A percentile compares a stretch with the other conserved stretches of the same genome.
phyloP scores from a whole-genome alignment of 1,139 yeast genomes.

The Geotrichum citri-aurantii region DNA sequence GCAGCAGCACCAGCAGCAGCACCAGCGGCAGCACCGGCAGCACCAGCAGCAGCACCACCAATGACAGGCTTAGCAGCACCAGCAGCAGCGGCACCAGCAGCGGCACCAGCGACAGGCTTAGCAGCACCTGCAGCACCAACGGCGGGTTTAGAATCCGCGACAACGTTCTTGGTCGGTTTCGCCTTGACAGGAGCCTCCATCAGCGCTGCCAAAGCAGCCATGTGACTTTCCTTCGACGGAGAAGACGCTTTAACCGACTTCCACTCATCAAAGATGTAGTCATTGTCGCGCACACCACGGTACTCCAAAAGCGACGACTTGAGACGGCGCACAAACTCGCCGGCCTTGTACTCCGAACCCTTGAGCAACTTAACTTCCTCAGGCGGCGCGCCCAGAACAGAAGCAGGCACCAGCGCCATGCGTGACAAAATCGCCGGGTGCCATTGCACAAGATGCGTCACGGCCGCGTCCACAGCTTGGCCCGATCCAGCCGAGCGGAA shows the following conservation, averaged over 20 bases:
- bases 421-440: conserved; percentile 74
- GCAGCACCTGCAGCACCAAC: conserved; percentile 10
- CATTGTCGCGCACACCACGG: conserved; percentile 20
- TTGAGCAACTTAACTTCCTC: conserved; percentile 27
- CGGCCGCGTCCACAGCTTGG: conserved; percentile 40
- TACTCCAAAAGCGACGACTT: conserved; percentile 24
- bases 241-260: conserved; percentile 10
- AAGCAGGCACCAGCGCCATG: conserved; percentile 48
- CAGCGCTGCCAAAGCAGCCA: background rate
- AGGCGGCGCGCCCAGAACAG: conserved; percentile 21
- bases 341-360: conserved; percentile 24
- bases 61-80: conserved; percentile 10
- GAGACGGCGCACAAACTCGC: conserved; percentile 27
- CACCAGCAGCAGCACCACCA: conserved; percentile 8
- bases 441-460: conserved; percentile 83
- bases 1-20: conserved; percentile 16
- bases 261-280: conserved; percentile 22
- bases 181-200: background rate
- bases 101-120: conserved; percentile 1
- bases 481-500: conserved; percentile 55
- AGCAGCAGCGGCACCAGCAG: conserved; percentile 18
- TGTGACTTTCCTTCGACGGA: background rate
- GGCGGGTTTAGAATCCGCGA: conserved; percentile 4
- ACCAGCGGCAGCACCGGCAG: background rate
- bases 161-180: background rate